phyloP scores from a whole-genome alignment of 1,139 yeast species.

The Debaryomyces psychrophilus region DNA sequence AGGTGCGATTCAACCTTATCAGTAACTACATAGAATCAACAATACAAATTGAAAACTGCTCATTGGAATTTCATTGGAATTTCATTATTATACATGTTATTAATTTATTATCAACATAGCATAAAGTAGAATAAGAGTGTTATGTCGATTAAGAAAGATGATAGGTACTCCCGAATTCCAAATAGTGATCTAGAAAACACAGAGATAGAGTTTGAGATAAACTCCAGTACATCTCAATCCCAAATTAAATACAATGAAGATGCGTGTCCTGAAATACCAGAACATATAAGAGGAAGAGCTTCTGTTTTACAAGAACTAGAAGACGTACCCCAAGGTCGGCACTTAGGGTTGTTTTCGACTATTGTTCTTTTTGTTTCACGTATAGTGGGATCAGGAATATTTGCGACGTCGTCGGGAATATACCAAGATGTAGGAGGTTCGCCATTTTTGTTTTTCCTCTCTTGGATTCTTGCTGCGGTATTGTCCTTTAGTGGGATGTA shows the following conservation, averaged over 20 bases:
- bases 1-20: neutral
- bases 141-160: neutral
- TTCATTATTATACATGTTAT: neutral
- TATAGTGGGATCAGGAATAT: constrained; percentile 78
- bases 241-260: neutral
- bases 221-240: neutral
- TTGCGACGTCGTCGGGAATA: constrained; percentile 70
- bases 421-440: constrained; percentile 71
- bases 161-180: neutral
- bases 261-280: neutral
- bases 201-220: neutral
- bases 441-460: constrained; percentile 55
- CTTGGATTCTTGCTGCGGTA: constrained; percentile 65
- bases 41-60: neutral
- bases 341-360: constrained; percentile 68
- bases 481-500: constrained; percentile 68
- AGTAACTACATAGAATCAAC: neutral
- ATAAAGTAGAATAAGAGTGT: too few species aligned
- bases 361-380: constrained; percentile 64
- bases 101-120: neutral
- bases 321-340: constrained; percentile 76
- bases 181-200: neutral
- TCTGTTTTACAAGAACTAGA: constrained; percentile 36
- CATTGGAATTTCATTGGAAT: neutral
- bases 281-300: constrained; percentile 16